phyloP scores from a whole-genome alignment of 1,284 basidiomycete genomes.

The Heterobasidion parviporum region DNA sequence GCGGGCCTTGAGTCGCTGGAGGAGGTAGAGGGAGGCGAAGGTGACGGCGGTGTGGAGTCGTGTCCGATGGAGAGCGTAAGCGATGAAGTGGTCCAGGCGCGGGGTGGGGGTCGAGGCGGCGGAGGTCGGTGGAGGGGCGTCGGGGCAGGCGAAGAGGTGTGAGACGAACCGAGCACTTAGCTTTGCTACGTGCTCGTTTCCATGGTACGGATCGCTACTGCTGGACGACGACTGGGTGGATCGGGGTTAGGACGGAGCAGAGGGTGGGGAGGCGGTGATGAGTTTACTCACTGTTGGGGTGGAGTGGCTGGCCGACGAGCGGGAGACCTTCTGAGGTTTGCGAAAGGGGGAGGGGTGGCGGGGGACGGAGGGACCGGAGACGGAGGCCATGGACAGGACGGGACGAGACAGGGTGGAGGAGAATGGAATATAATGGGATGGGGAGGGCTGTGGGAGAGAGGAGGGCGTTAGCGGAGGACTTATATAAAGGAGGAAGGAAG shows the following conservation, averaged over 20 bases:
- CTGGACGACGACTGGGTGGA: constrained; percentile 5
- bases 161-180: constrained; percentile 30
- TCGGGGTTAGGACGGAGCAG: constrained; percentile 6
- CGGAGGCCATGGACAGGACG: constrained; percentile 20
- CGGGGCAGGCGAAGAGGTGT: constrained; percentile 23
- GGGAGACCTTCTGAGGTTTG: constrained; percentile 15
- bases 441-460: background rate
- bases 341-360: constrained; percentile 24
- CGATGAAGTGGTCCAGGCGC: constrained; percentile 35
- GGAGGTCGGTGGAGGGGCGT: constrained; percentile 9
- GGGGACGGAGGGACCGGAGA: constrained; percentile 18
- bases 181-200: constrained; percentile 53
- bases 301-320: constrained; percentile 11
- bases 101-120: constrained; percentile 19
- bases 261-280: background rate
- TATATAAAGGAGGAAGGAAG: background rate
- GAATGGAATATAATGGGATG: background rate
- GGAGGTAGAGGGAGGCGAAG: constrained; percentile 39
- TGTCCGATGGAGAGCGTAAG: constrained; percentile 46
- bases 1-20: constrained; percentile 40
- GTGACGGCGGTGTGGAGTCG: constrained; percentile 40
- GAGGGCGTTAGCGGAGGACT: background rate
- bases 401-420: background rate
- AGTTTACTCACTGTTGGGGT: constrained; percentile 8
- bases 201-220: constrained; percentile 63